These are phyloP conservation scores for Astrothelium macrocarpum DNA, from an alignment of 495 filamentous ascomycete species.

Conservation along the genomic window DNA sequence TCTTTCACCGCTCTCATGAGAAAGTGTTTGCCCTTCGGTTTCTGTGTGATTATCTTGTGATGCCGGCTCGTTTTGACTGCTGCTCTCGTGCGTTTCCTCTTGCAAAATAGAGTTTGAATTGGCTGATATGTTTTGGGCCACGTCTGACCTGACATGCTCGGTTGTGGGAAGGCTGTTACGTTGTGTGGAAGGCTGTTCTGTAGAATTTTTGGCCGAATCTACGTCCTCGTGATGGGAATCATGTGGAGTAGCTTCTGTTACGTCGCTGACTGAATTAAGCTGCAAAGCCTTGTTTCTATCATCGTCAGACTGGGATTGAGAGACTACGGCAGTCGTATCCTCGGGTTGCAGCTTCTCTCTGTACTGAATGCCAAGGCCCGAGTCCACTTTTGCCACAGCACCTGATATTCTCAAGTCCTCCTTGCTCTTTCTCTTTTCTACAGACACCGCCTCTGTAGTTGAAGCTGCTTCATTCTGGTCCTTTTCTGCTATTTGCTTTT, in stretches of 20 bases:
- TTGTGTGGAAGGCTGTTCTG: background rate
- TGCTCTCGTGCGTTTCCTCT: background rate
- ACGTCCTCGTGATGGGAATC: background rate
- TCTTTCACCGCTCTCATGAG: background rate
- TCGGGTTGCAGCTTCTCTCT: background rate
- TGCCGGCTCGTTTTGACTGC: background rate
- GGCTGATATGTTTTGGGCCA: too few species aligned
- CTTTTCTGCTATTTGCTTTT: background rate
- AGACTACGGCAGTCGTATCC: background rate
- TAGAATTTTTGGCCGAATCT: background rate
- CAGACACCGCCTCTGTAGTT: background rate
- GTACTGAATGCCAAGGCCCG: conserved; percentile 20
- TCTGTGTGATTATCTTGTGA: background rate
- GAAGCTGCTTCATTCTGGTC: background rate
- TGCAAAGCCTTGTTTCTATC: background rate
- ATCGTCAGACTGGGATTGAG: background rate
- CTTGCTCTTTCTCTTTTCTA: background rate
- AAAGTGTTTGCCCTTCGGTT: background rate
- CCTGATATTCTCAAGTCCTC: background rate
- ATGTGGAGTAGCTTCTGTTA: background rate
- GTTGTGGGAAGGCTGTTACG: background rate
- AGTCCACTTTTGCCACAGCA: conserved; percentile 16
- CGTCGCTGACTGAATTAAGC: background rate
- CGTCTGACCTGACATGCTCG: background rate
- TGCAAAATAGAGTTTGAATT: too few species aligned